These are phyloP conservation scores for Salvia miltiorrhiza DNA, from an alignment of 257 asterid genomes.

Conservation along the genomic window DNA sequence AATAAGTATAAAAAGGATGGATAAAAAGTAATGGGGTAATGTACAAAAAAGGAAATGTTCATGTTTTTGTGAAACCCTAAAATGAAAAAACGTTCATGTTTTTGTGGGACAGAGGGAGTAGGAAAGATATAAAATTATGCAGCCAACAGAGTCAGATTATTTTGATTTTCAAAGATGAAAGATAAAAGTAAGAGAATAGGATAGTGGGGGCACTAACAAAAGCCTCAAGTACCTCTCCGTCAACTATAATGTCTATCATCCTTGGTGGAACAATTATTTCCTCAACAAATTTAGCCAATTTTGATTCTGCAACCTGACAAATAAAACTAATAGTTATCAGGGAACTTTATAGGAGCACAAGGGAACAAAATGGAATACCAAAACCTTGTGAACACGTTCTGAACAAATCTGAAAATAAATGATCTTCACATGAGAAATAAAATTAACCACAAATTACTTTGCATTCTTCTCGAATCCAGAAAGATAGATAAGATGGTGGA, in stretches of 20 bases:
- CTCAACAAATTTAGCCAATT: conserved; percentile 91
- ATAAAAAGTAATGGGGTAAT: no score
- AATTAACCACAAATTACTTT: neutral
- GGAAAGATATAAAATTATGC: neutral
- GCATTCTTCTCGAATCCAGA: conserved; percentile 2
- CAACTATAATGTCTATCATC: conserved; percentile 90
- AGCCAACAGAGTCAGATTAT: neutral
- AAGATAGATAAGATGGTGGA: neutral
- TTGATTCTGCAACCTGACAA: conserved; percentile 88
- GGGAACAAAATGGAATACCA: conserved; percentile 13
- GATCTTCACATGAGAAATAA: conserved; percentile 11
- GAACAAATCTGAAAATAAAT: conserved; percentile 11
- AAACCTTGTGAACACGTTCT: conserved; percentile 15
- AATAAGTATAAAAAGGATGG: no score
- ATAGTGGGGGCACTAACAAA: conserved; percentile 13
- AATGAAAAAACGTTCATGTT: no score
- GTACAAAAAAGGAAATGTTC: no score
- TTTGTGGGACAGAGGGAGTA: no score
- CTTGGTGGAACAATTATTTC: conserved; percentile 97
- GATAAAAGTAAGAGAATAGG: conserved; percentile 6
- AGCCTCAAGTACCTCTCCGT: conserved; percentile 77
- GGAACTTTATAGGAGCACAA: conserved; percentile 12
- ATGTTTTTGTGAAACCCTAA: no score
- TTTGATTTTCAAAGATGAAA: conserved; percentile 6
- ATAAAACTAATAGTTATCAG: conserved; percentile 23